Conservation (phyloP, 1,139 yeast species). For the Saccharomyces hybrid region DNA sequence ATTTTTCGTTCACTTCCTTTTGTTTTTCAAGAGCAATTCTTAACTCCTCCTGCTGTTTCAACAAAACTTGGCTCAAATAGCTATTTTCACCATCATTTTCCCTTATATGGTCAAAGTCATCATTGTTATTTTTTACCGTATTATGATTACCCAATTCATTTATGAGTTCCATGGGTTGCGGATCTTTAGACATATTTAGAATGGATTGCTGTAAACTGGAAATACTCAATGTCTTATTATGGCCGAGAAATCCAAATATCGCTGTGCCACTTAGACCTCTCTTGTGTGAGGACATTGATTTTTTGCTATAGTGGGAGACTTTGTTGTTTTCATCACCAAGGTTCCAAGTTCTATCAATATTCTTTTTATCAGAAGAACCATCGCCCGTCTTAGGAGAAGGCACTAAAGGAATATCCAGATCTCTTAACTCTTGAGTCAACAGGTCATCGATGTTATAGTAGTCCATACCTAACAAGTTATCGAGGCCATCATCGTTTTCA, state of each 20-base stretch:
- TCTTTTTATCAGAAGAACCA: not conserved
- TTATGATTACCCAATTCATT: not conserved
- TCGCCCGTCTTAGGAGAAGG: conserved; percentile 10
- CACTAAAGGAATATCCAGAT: conserved; percentile 28
- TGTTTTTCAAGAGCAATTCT: conserved; percentile 28
- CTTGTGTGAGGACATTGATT: conserved; percentile 20
- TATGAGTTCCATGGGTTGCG: conserved; percentile 1
- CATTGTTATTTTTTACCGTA: not conserved
- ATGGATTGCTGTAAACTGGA: conserved; percentile 17
- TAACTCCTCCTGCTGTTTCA: conserved; percentile 28
- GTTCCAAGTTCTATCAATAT: conserved; percentile 3
- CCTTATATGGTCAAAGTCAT: conserved; percentile 1
- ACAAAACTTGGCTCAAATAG: conserved; percentile 17
- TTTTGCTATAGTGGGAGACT: conserved; percentile 3
- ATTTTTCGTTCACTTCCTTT: conserved; percentile 24
- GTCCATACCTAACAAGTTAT: conserved; percentile 12
- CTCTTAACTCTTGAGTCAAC: conserved; percentile 26
- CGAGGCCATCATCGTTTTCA: conserved; percentile 5
- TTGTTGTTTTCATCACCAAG: conserved; percentile 7
- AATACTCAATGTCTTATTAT: conserved; percentile 41
- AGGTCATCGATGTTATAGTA: conserved; percentile 27
- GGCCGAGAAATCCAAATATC: conserved; percentile 53
- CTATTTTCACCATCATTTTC: not conserved
- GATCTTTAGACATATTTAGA: conserved; percentile 1
- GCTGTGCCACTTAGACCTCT: conserved; percentile 51